phyloP scores from a whole-genome alignment of 2,329 filamentous ascomycete genomes.

The Scytalidium lignicola region DNA sequence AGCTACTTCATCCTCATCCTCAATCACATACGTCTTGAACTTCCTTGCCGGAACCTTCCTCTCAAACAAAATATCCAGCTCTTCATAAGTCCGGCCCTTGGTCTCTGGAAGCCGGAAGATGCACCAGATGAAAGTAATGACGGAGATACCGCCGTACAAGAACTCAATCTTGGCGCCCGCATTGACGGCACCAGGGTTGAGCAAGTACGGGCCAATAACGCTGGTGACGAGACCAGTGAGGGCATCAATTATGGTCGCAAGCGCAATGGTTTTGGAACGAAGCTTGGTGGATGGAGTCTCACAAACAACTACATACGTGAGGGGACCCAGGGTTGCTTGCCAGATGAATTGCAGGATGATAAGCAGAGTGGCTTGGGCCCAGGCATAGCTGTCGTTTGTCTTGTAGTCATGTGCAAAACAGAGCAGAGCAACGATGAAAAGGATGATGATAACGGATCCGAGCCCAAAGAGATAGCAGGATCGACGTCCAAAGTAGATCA shows the following conservation, averaged over 20 bases:
- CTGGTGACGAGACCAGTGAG: constrained; percentile 76
- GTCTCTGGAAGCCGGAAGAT: constrained; percentile 82
- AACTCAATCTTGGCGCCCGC: constrained; percentile 83
- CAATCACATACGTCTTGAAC: constrained; percentile 11
- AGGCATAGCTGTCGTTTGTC: constrained; percentile 20
- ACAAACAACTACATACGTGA: constrained; percentile 80
- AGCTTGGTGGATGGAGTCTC: constrained; percentile 77
- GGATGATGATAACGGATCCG: constrained; percentile 56
- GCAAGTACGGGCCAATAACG: constrained; percentile 83
- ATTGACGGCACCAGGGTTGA: constrained; percentile 79
- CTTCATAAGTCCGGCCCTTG: constrained; percentile 71
- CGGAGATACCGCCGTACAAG: constrained; percentile 80
- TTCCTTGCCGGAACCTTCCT: constrained; percentile 43
- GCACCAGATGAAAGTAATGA: constrained; percentile 74
- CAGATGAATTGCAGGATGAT: constrained; percentile 75
- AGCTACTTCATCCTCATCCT: background rate
- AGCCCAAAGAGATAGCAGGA: constrained; percentile 43
- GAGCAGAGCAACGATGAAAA: constrained; percentile 55
- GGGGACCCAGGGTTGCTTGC: constrained; percentile 79
- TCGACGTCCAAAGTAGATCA: constrained; percentile 41
- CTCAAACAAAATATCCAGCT: constrained; percentile 80
- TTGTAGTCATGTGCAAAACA: constrained; percentile 5
- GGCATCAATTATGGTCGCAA: constrained; percentile 65
- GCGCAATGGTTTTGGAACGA: constrained; percentile 84
- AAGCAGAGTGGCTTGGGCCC: constrained; percentile 58